Evolutionary conservation across 495 filamentous ascomycete species (phyloP).

Genomic region (Penicillium manginii): DNA sequence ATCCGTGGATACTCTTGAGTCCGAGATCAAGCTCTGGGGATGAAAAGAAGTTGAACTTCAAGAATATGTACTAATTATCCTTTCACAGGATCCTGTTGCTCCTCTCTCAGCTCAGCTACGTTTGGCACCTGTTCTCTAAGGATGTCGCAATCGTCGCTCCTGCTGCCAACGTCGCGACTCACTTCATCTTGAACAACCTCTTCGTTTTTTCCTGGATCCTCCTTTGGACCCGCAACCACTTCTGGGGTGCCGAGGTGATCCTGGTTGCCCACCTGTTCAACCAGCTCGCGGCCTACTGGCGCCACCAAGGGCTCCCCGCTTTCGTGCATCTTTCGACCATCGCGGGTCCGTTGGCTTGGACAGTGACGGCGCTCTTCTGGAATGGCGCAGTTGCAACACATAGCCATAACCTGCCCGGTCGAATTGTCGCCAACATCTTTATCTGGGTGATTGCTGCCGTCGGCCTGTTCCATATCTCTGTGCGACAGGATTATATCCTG

Average conservation of each 20-base stretch:
- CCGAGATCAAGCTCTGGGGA: no score
- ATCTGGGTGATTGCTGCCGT: conserved; percentile 81
- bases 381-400: conserved; percentile 78
- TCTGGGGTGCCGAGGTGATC: conserved; percentile 72
- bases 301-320: conserved; percentile 65
- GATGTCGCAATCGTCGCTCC: conserved; percentile 60
- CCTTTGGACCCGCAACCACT: conserved; percentile 76
- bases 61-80: conserved; percentile 10
- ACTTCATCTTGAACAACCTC: conserved; percentile 86
- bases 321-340: conserved; percentile 76
- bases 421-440: conserved; percentile 81
- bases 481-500: conserved; percentile 80
- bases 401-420: conserved; percentile 60
- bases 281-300: conserved; percentile 76
- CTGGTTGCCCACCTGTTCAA: conserved; percentile 82
- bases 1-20: no score
- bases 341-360: conserved; percentile 81
- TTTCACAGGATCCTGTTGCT: conserved; percentile 68
- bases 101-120: conserved; percentile 73
- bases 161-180: conserved; percentile 76
- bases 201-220: conserved; percentile 78
- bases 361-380: conserved; percentile 82
- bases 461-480: conserved; percentile 70
- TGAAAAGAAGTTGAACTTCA: no score
- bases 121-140: conserved; percentile 73